Percentiles rank a stretch among this genome's conserved stretches.
phyloP scores from a whole-genome alignment of 257 asterid species.

The Solanum paucissectum region DNA sequence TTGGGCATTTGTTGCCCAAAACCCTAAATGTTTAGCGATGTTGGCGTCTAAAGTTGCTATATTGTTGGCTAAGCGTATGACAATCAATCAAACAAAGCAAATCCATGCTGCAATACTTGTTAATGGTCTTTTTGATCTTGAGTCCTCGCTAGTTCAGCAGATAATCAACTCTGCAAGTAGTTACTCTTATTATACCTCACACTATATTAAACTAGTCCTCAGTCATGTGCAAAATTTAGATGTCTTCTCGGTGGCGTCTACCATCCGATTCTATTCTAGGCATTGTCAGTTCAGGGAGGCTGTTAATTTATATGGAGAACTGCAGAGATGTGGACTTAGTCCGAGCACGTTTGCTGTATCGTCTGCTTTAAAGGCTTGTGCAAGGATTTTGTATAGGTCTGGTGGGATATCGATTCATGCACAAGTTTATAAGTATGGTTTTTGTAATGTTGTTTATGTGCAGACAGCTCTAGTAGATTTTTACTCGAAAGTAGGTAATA shows the following conservation, averaged over 20 bases:
- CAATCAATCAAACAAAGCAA: constrained; percentile 42
- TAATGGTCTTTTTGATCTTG: constrained; percentile 27
- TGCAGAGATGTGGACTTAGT: constrained; percentile 35
- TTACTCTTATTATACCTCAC: constrained; percentile 12
- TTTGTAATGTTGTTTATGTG: constrained; percentile 47
- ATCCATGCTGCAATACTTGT: constrained; percentile 50
- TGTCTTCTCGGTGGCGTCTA: constrained; percentile 26
- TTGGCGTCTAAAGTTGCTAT: constrained; percentile 13
- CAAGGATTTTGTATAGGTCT: constrained; percentile 18
- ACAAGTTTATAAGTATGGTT: constrained; percentile 53
- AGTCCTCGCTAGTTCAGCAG: constrained; percentile 31
- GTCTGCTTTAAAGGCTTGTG: constrained; percentile 67
- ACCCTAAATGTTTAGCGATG: constrained; percentile 13
- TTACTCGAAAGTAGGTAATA: constrained; percentile 57
- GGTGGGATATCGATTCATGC: constrained; percentile 66
- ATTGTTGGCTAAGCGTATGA: constrained; percentile 24
- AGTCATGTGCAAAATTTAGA: constrained; percentile 25
- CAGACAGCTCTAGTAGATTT: constrained; percentile 74
- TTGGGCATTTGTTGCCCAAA: not conserved
- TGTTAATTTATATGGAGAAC: constrained; percentile 30
- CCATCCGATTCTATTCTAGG: constrained; percentile 58
- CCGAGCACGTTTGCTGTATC: constrained; percentile 63
- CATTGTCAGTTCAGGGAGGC: constrained; percentile 51
- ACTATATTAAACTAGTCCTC: constrained; percentile 31
- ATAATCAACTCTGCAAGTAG: constrained; percentile 20